phyloP scores from a whole-genome alignment of 495 filamentous ascomycete species.

The Lasiosphaeriaceae sp. region DNA sequence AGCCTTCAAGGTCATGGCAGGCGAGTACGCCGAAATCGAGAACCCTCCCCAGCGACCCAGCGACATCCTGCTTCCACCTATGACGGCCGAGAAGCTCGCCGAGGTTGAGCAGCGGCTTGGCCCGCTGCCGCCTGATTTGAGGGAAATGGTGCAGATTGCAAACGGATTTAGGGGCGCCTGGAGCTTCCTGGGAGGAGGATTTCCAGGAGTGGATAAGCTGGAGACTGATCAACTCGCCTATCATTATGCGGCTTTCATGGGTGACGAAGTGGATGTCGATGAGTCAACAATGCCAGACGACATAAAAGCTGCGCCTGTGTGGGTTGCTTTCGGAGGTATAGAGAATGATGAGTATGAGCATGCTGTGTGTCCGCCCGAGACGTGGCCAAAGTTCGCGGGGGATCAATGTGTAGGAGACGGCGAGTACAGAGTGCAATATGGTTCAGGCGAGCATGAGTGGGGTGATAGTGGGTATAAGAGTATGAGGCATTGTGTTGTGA shows the following conservation, averaged over 20 bases:
- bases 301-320: neutral
- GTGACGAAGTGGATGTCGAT: neutral
- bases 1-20: neutral
- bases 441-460: no score
- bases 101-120: neutral
- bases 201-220: constrained; percentile 1
- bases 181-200: neutral
- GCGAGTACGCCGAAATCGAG: neutral
- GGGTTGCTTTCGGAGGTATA: neutral
- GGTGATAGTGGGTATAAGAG: no score
- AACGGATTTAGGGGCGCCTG: neutral
- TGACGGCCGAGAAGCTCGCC: neutral
- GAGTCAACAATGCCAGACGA: neutral
- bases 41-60: neutral
- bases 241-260: neutral
- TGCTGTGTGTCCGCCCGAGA: neutral
- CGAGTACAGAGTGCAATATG: no score
- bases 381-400: neutral
- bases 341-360: neutral
- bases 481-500: no score
- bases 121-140: neutral
- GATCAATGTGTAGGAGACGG: no score
- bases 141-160: neutral
- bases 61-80: constrained; percentile 1
- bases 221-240: neutral